phyloP scores from a whole-genome alignment of 805 yeast genomes.

The Saturnispora zaruensis region DNA sequence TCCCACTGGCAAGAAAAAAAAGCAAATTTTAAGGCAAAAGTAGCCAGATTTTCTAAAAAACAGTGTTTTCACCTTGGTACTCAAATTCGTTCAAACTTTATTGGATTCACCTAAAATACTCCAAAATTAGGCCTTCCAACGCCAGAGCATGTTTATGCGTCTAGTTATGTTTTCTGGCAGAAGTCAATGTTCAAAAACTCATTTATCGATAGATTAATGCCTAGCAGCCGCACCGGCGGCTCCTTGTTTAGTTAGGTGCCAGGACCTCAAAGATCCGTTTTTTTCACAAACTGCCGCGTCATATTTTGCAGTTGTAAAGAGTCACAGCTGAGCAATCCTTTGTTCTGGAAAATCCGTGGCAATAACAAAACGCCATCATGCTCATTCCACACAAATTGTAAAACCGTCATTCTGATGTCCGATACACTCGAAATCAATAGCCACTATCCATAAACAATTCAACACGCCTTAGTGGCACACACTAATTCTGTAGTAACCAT shows the following conservation, averaged over 20 bases:
- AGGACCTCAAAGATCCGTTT: not conserved
- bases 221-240: not conserved
- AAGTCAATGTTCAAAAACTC: not conserved
- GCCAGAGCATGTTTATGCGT: not conserved
- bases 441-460: no score
- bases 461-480: no score
- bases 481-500: no score
- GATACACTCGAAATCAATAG: no score
- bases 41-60: not conserved
- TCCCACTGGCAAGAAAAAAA: not conserved
- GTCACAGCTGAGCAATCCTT: not conserved
- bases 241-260: not conserved
- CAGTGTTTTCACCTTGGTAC: not conserved
- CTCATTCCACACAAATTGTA: not conserved
- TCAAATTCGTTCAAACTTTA: not conserved
- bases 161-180: not conserved
- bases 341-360: not conserved
- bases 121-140: not conserved
- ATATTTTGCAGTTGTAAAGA: not conserved
- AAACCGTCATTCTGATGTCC: not conserved
- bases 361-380: not conserved
- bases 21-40: not conserved
- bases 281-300: not conserved
- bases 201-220: not conserved
- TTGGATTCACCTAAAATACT: not conserved